Base-by-base conservation (phyloP, 352 stramenopile species). In the Phytopythium chamaehyphon region DNA sequence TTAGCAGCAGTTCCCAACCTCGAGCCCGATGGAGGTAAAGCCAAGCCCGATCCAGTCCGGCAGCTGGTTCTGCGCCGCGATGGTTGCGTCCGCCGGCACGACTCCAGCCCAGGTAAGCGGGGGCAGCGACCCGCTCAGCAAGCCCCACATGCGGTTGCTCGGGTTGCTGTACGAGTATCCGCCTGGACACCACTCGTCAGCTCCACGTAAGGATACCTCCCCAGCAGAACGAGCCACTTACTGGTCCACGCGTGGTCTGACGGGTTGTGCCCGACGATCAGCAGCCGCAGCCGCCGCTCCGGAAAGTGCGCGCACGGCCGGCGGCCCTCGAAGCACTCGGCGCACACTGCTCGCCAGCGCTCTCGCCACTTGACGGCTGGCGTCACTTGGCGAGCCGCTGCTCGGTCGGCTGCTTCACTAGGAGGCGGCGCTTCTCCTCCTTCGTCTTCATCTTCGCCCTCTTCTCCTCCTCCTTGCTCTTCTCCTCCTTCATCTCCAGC, bases 241-340 rank as follows among this genome's bases (percentile, higher is more conserved):
- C 73, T 88, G 38, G 76, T 65, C 86, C 88, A 96, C n/a, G 88
- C 88, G 71, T 96, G 83, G 33, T 95, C 82, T 0, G 84, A 95
- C 9, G 88, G 88, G 47, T 96, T 96, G 66, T 96, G 86, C 0
- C 88, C 88, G 1, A 95, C 78, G 52, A 96, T 81, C 37, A 96
- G 67, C 33, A 96, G 58, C 8, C 80, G 74, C 33, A 96, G 67
- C 19, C 78, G 73, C 6, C 51, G 56, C 47, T 95, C 88, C 6
- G 42, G 53, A 47, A 71, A 70, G 61, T 96, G 86, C 33, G 38
- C 48, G 57, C 88, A 96, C 47, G 69, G 55, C 10, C 57, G 49
- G 11, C 31, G 60, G 8, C 43, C 48, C 5, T 77, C 62, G 51
- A 94, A 94, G 63, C 83, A 94, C 37, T 73, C 57, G 35, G 66